Conservation (phyloP, 495 filamentous ascomycete species). For the Bathelium albidoporum region DNA sequence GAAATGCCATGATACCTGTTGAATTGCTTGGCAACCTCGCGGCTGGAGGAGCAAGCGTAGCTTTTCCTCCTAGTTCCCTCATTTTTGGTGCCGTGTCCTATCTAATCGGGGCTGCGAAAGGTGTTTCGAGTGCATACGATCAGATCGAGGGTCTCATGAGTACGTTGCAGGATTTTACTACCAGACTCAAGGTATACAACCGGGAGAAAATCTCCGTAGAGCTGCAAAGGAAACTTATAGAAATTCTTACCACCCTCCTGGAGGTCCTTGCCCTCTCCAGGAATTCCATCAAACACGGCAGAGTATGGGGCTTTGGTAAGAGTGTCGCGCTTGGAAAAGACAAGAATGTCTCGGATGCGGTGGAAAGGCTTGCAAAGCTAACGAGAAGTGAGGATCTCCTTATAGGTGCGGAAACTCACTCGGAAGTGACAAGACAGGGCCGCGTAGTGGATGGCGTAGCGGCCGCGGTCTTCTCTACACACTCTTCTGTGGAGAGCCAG, state of each 20-base stretch:
- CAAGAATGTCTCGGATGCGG: conserved; percentile 20
- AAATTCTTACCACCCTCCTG: conserved; percentile 27
- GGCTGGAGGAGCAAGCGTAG: conserved; percentile 20
- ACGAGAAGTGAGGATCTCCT: conserved; percentile 23
- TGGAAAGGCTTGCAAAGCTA: conserved; percentile 24
- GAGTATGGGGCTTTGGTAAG: conserved; percentile 21
- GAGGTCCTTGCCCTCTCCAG: conserved; percentile 30
- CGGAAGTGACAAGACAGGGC: conserved; percentile 20
- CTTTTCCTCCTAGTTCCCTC: conserved; percentile 25
- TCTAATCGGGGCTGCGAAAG: conserved; percentile 29
- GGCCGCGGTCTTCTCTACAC: conserved; percentile 9
- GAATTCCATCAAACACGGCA: conserved; percentile 24
- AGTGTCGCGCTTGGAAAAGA: conserved; percentile 26
- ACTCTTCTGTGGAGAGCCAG: conserved; percentile 7
- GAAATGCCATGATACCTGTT: neutral
- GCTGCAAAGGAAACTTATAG: conserved; percentile 25
- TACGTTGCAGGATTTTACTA: conserved; percentile 29
- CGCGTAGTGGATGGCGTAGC: conserved; percentile 16
- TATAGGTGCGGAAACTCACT: conserved; percentile 29
- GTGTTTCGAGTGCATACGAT: conserved; percentile 27
- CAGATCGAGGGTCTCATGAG: conserved; percentile 25
- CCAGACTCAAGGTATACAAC: conserved; percentile 24
- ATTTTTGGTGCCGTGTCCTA: conserved; percentile 28
- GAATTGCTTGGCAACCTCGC: conserved; percentile 13
- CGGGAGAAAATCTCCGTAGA: conserved; percentile 21